These are phyloP conservation scores for Wickerhamomyces queroliae DNA, from an alignment of 805 yeast genomes.

Conservation along the genomic window DNA sequence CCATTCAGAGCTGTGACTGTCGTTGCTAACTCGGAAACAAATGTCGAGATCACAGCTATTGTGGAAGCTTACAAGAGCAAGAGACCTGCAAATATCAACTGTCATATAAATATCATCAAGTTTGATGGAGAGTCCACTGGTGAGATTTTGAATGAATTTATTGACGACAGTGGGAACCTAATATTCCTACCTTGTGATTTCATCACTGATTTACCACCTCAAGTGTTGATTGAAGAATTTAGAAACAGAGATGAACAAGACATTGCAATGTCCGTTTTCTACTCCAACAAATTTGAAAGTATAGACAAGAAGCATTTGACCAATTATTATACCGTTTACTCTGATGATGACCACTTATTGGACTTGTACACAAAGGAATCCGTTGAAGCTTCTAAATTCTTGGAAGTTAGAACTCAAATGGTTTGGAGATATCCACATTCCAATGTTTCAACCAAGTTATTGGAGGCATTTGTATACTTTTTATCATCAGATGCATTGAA, in stretches of 20 bases:
- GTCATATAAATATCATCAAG: slow-evolving; percentile 35
- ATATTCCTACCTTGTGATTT: slow-evolving; percentile 94
- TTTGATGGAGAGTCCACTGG: slow-evolving; percentile 55
- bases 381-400: slow-evolving; percentile 63
- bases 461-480: slow-evolving; percentile 70
- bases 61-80: slow-evolving; percentile 40
- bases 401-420: slow-evolving; percentile 79
- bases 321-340: slow-evolving; percentile 61
- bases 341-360: slow-evolving; percentile 48
- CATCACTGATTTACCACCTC: slow-evolving; percentile 88
- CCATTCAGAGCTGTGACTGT: slow-evolving; percentile 67
- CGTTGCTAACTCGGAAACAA: slow-evolving; percentile 45
- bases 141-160: slow-evolving; percentile 47
- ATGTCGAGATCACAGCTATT: slow-evolving; percentile 40
- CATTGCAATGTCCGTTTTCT: slow-evolving; percentile 71
- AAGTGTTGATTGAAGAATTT: slow-evolving; percentile 76
- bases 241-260: slow-evolving; percentile 64
- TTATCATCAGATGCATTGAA: slow-evolving; percentile 48
- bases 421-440: slow-evolving; percentile 84
- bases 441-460: slow-evolving; percentile 66
- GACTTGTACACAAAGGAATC: slow-evolving; percentile 69
- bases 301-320: slow-evolving; percentile 74
- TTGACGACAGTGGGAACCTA: slow-evolving; percentile 44
- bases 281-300: slow-evolving; percentile 66
- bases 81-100: slow-evolving; percentile 29